Evolutionary conservation across 352 stramenopile species (phyloP), one percentile per base, ranked within the genome.

Genomic region (Phytophthora cactorum): DNA sequence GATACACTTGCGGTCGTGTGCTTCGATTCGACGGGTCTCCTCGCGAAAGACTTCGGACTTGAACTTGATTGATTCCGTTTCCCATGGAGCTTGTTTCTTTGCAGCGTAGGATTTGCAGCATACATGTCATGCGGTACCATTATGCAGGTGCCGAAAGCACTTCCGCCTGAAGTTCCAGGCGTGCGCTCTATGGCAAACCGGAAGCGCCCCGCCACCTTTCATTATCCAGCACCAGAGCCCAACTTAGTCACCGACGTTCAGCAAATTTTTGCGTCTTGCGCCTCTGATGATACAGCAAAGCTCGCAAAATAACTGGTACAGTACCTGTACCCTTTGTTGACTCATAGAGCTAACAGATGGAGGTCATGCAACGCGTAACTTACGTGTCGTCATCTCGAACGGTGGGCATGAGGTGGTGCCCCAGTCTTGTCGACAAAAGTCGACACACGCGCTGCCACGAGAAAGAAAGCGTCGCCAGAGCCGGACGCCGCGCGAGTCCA

Each of bases 271-370:
- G 34, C 34, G 5, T 14, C 34, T 39, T 39, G 8, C 34, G 8
- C 34, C 34, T 39, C 8, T 39, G 34, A 12, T 43, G 36, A 43
- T 43, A 43, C 36, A 17, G 41, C 41, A 2, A 47, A 27, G 4
- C 41, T 47, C 41, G 41, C 41, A 27, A 47, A 47, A 47, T 27
- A 27, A 47, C 11, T 47, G 14, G 41, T 47, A 31, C 34, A 6
- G 41, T 47, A 31, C 34, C 15, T 11, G 38, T 31, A 27, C 17
- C 34, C 29, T 36, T 53, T 58, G 59, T 66, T 69, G 62, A 70
- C 63, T 70, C 63, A 70, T 51, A n/a, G 7, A n/a, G n/a, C 14
- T 15, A 63, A 52, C 52, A 63, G 61, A 52, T 57, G 61, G 39
- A n/a, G 46, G 22, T 29, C 34, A 31, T 52, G 57, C 58, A 27